Conservation (phyloP, 2,329 filamentous ascomycete genomes). For the Leptographium wingfieldii region DNA sequence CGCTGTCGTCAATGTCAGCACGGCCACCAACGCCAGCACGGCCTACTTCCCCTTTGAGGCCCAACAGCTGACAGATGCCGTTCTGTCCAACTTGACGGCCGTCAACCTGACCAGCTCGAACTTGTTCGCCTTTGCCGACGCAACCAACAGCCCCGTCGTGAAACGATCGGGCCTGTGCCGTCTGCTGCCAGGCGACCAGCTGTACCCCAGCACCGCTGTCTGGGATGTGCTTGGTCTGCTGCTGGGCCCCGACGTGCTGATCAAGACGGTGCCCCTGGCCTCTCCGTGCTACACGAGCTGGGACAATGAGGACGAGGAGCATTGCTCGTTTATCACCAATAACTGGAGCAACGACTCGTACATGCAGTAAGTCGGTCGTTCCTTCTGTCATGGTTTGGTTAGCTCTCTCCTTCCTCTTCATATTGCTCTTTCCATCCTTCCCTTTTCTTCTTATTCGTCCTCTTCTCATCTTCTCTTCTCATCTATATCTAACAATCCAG, state of each 20-base stretch:
- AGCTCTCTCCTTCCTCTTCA: neutral
- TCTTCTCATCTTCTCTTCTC: neutral
- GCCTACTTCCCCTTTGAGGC: constrained; percentile 13
- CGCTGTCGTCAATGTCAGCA: constrained; percentile 3
- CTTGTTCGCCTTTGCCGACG: constrained; percentile 9
- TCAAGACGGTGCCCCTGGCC: constrained; percentile 40
- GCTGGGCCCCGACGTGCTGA: constrained; percentile 31
- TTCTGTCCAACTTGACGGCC: constrained; percentile 11
- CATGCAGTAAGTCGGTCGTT: constrained; percentile 20
- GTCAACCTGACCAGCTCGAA: constrained; percentile 8
- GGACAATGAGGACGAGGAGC: constrained; percentile 27
- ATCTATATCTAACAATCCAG: neutral
- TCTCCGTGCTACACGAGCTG: constrained; percentile 35
- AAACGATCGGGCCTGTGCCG: constrained; percentile 10
- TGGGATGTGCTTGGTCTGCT: constrained; percentile 41
- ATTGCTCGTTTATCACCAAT: constrained; percentile 26
- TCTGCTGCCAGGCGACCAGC: constrained; percentile 31
- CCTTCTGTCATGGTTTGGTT: neutral
- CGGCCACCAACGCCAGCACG: constrained; percentile 1
- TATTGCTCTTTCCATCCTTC: neutral
- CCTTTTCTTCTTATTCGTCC: neutral
- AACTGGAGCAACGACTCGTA: constrained; percentile 21
- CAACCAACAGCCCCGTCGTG: neutral
- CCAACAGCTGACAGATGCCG: constrained; percentile 11
- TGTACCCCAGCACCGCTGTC: constrained; percentile 34